Conservation (phyloP, 1,139 yeast species). For the Taiozyma sp. region DNA sequence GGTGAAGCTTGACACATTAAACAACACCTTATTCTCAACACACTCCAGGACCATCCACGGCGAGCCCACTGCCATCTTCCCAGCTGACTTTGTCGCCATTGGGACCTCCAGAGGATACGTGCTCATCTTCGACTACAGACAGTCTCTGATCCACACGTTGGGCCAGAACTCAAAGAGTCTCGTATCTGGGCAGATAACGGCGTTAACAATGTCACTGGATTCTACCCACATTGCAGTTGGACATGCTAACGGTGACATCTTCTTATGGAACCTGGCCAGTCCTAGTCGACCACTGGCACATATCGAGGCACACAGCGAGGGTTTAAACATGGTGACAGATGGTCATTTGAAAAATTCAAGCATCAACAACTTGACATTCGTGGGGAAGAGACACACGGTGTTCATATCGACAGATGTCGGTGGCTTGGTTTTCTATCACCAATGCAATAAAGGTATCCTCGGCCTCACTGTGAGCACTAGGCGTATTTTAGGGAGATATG, state of each 20-base stretch:
- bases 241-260: slow-evolving; percentile 37
- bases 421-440: slow-evolving; percentile 60
- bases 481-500: slow-evolving; percentile 46
- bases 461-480: slow-evolving; percentile 43
- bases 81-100: slow-evolving; percentile 50
- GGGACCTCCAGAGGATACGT: slow-evolving; percentile 62
- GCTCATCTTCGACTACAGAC: slow-evolving; percentile 61
- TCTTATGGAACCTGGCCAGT: slow-evolving; percentile 37
- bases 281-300: slow-evolving; percentile 19
- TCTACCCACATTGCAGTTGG: slow-evolving; percentile 43
- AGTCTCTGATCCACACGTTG: slow-evolving; percentile 40
- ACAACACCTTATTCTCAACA: slow-evolving; percentile 34
- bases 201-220: slow-evolving; percentile 45
- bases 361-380: slow-evolving; percentile 44
- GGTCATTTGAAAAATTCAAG: slow-evolving; percentile 51
- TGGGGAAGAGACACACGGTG: slow-evolving; percentile 52
- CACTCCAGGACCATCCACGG: slow-evolving; percentile 43
- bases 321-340: slow-evolving; percentile 30
- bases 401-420: slow-evolving; percentile 52
- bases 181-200: slow-evolving; percentile 39
- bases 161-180: slow-evolving; percentile 23
- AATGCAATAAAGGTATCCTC: slow-evolving; percentile 48
- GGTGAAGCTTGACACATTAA: slow-evolving; percentile 38
- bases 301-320: slow-evolving; percentile 19
- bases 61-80: slow-evolving; percentile 39